These are phyloP conservation scores for Castanospermum australe DNA, from an alignment of 306 rosid genomes.

Conservation along the genomic window DNA sequence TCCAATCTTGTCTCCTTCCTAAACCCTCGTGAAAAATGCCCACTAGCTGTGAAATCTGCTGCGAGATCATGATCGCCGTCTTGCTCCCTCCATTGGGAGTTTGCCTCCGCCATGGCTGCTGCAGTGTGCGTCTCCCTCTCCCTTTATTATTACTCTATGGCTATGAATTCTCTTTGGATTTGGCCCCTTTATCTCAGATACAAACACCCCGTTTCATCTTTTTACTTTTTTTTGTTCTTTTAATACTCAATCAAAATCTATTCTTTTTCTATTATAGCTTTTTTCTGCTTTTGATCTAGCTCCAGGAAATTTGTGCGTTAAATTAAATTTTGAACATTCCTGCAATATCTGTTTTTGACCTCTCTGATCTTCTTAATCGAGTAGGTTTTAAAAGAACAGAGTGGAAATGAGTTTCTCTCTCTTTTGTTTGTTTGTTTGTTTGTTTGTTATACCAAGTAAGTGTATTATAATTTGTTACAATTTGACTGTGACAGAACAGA, in stretches of 20 bases:
- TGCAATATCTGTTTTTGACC: not conserved
- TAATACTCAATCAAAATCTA: not conserved
- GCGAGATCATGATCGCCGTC: slow-evolving; percentile 48
- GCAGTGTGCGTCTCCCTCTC: slow-evolving; percentile 45
- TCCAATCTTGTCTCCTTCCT: not conserved
- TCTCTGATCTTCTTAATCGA: not conserved
- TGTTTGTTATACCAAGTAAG: no score
- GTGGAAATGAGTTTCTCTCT: no score
- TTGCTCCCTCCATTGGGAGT: slow-evolving; percentile 59
- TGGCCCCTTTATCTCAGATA: not conserved
- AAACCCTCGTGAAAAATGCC: slow-evolving; percentile 36
- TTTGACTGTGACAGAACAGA: not conserved
- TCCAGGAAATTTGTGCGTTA: not conserved
- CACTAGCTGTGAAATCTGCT: slow-evolving; percentile 43
- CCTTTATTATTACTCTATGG: not conserved
- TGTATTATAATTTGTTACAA: not conserved
- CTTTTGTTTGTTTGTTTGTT: no score
- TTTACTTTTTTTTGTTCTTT: no score
- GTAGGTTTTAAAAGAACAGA: no score
- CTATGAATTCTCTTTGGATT: not conserved
- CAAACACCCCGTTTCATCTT: not conserved
- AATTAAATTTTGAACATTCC: not conserved
- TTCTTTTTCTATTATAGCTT: not conserved
- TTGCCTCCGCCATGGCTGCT: slow-evolving; percentile 59
- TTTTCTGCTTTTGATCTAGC: not conserved